A percentile compares a stretch with the other conserved stretches of the same genome.
phyloP scores from a whole-genome alignment of 495 filamentous ascomycete species.

The Penicillium psychrofluorescens region DNA sequence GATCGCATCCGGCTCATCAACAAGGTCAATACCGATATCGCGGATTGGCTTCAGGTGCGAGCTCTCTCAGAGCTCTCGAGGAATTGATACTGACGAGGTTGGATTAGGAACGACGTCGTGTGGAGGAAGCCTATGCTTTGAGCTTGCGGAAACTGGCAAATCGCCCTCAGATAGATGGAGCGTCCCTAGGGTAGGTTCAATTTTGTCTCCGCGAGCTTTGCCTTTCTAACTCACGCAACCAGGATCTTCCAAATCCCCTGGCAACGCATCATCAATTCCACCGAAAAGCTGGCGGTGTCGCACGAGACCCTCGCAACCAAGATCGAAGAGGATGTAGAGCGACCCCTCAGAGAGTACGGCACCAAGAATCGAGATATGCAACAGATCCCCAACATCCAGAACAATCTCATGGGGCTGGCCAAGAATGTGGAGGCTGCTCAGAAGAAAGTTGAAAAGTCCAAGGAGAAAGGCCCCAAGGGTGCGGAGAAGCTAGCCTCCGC shows the following conservation, averaged over 20 bases:
- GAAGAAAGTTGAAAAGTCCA: slow-evolving; percentile 81
- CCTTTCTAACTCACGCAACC: slow-evolving; percentile 1
- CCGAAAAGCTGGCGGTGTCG: slow-evolving; percentile 71
- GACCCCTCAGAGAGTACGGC: slow-evolving; percentile 66
- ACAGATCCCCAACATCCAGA: slow-evolving; percentile 74
- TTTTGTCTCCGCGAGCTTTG: neutral
- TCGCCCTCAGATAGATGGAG: slow-evolving; percentile 59
- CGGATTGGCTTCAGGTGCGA: slow-evolving; percentile 91
- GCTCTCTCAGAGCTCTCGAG: slow-evolving; percentile 4
- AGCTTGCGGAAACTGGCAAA: slow-evolving; percentile 73
- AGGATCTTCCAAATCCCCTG: slow-evolving; percentile 91
- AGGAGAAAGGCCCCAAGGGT: slow-evolving; percentile 70
- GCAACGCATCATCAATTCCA: slow-evolving; percentile 80
- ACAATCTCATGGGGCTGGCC: slow-evolving; percentile 71
- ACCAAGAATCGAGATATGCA: slow-evolving; percentile 75
- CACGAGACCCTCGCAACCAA: slow-evolving; percentile 76
- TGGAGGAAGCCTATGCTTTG: slow-evolving; percentile 87
- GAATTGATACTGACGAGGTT: slow-evolving; percentile 6
- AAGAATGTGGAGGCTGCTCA: slow-evolving; percentile 79
- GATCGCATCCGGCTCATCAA: slow-evolving; percentile 85
- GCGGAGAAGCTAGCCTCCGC: slow-evolving; percentile 76
- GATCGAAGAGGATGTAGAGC: slow-evolving; percentile 88
- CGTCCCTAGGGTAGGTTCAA: slow-evolving; percentile 71
- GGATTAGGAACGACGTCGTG: slow-evolving; percentile 75
- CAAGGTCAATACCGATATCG: slow-evolving; percentile 83